Base-by-base conservation (phyloP, 441 rosid genomes). In the Populus hybrid region DNA sequence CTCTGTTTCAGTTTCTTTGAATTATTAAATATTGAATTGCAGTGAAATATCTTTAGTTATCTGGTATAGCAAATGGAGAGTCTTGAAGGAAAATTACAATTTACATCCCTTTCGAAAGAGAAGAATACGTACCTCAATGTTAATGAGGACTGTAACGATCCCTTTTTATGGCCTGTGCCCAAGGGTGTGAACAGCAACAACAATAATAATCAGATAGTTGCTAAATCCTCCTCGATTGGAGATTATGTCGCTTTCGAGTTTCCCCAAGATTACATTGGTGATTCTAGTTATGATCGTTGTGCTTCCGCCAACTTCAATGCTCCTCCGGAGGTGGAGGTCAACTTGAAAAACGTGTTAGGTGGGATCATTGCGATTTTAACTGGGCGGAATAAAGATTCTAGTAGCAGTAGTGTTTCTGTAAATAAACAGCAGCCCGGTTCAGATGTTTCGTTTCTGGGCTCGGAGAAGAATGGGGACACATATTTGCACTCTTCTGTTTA, bases 401-500 rank as follows among this genome's bases (percentile, higher is more conserved):
- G 57, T 74, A 3, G 50, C 4, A 30, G 32, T 42, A 2, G 50
- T 42, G 50, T 10, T 42, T 65, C 87, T 9, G 69, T 30, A 30
- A 30, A 30, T 30, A 30, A 84, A 79, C 88, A 85, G 36, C 57
- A 78, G 70, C 83, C 91, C 2, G 83, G 85, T 75, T 89, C 99
- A 2, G 88, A 96, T 87, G 90, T 87, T 79, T 89, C 95, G 0
- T 96, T 96, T 83, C 83, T 96, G 68, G 98, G 90, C 72, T 92
- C 94, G 9, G 83, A 77, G 74, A 88, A 92, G 83, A 88, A 92
- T 68, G 98, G 99, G 23, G 96, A 93, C 68, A 89, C 95, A 1
- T 88, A 80, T 67, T 64, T 95, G 83, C 93, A 95, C 81, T 86
- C 98, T 12, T 94, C 99, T 0, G 99, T 96, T 78, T 96, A 92